These are phyloP conservation scores for Fusarium siculi DNA, from an alignment of 2,329 filamentous ascomycete genomes.

Conservation along the genomic window DNA sequence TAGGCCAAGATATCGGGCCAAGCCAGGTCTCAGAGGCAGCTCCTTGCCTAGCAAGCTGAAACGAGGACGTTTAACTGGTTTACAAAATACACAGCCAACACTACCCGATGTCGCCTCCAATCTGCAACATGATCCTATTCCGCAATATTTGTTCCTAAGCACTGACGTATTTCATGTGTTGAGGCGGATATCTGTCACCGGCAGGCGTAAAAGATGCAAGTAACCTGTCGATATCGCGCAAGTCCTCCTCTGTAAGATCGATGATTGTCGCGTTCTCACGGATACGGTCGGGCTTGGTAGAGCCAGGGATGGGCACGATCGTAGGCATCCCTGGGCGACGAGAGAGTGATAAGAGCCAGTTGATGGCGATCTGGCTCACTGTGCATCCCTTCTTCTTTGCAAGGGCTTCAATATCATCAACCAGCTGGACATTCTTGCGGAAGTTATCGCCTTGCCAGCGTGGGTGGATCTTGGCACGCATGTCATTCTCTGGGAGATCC, in stretches of 20 bases:
- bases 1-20: background rate
- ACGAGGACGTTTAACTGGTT: background rate
- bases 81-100: background rate
- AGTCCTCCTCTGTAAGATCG: conserved; percentile 61
- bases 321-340: conserved; percentile 62
- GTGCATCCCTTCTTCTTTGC: conserved; percentile 70
- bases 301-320: conserved; percentile 75
- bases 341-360: conserved; percentile 67
- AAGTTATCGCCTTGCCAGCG: conserved; percentile 73
- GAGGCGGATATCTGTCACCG: conserved; percentile 61
- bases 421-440: conserved; percentile 70
- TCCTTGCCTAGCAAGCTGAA: background rate
- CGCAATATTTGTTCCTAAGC: conserved; percentile 2
- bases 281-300: conserved; percentile 65
- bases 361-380: conserved; percentile 72
- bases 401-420: conserved; percentile 64
- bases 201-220: conserved; percentile 59
- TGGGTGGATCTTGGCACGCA: conserved; percentile 56
- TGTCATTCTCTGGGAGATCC: conserved; percentile 66
- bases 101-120: background rate
- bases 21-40: background rate
- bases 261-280: conserved; percentile 68
- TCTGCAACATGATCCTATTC: background rate
- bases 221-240: conserved; percentile 61
- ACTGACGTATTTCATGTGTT: conserved; percentile 29